These are phyloP conservation scores for Daldinia decipiens DNA, from an alignment of 495 filamentous ascomycete genomes.

Conservation along the genomic window DNA sequence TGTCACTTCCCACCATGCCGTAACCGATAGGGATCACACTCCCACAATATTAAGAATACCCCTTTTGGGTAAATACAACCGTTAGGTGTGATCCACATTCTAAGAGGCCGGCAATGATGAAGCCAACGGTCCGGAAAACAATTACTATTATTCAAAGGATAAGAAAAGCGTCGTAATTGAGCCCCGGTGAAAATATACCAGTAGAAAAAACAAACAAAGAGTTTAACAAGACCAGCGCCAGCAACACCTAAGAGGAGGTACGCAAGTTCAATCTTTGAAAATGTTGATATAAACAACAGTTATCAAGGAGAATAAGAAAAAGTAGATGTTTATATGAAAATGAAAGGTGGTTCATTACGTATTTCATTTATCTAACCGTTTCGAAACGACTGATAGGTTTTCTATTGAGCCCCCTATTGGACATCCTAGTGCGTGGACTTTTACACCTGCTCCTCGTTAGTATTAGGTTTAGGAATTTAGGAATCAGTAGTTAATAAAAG, in stretches of 20 bases:
- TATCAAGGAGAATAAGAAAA: no score
- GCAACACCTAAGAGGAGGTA: conserved; percentile 15
- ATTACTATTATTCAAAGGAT: conserved; percentile 34
- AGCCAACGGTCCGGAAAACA: conserved; percentile 18
- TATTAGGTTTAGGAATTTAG: no score
- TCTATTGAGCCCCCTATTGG: no score
- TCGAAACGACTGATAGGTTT: no score
- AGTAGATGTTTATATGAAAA: no score
- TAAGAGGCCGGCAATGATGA: conserved; percentile 22
- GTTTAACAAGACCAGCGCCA: conserved; percentile 27
- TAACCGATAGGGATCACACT: conserved; percentile 17
- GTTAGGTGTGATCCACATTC: conserved; percentile 31
- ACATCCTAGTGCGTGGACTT: no score
- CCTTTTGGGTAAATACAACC: conserved; percentile 14
- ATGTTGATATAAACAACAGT: no score
- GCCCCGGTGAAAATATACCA: conserved; percentile 37
- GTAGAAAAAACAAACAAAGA: conserved; percentile 33
- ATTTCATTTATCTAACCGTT: no score
- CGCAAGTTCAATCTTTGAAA: no score
- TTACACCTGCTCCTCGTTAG: no score
- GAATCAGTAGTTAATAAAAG: no score
- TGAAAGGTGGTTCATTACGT: no score
- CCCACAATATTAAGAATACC: conserved; percentile 22
- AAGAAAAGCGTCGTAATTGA: conserved; percentile 37
- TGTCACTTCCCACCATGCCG: conserved; percentile 33